phyloP scores from a whole-genome alignment of 106 monocot species.

The Chionographis japonica region DNA sequence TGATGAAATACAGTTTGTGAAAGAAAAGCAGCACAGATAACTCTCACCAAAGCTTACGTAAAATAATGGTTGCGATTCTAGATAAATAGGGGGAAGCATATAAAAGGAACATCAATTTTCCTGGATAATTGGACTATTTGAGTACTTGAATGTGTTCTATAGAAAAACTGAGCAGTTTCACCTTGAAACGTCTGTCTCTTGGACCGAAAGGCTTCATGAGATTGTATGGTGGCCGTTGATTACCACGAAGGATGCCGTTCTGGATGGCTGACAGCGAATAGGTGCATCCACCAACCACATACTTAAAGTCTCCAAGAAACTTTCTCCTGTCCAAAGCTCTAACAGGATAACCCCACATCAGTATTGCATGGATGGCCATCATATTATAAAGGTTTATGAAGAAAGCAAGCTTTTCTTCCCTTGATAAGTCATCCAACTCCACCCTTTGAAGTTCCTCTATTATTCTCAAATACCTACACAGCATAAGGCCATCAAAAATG shows the following conservation, averaged over 20 bases:
- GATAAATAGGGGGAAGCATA: too few species aligned
- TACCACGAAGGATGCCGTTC: constrained; percentile 83
- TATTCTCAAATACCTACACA: constrained; percentile 67
- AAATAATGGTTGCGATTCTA: too few species aligned
- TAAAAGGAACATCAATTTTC: too few species aligned
- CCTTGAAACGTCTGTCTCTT: constrained; percentile 67
- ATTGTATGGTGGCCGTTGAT: constrained; percentile 89
- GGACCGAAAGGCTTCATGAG: constrained; percentile 76
- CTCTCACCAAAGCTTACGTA: too few species aligned
- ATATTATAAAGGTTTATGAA: constrained; percentile 94
- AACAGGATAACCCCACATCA: constrained; percentile 60
- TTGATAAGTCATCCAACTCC: constrained; percentile 51
- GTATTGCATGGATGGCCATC: constrained; percentile 89
- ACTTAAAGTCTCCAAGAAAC: constrained; percentile 82
- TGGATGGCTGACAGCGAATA: constrained; percentile 92
- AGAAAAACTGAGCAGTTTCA: constrained; percentile 10
- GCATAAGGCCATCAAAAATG: background rate
- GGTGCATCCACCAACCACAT: constrained; percentile 70
- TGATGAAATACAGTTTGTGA: too few species aligned
- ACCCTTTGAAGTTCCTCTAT: constrained; percentile 90
- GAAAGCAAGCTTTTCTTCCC: constrained; percentile 90
- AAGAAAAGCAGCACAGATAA: too few species aligned
- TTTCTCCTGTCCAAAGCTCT: constrained; percentile 65
- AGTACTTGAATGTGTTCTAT: background rate
- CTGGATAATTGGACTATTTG: too few species aligned